Evolutionary conservation across 768 basidiomycete genomes (phyloP), one percentile per base, ranked within the genome.

Genomic region (Mycena vulgaris): DNA sequence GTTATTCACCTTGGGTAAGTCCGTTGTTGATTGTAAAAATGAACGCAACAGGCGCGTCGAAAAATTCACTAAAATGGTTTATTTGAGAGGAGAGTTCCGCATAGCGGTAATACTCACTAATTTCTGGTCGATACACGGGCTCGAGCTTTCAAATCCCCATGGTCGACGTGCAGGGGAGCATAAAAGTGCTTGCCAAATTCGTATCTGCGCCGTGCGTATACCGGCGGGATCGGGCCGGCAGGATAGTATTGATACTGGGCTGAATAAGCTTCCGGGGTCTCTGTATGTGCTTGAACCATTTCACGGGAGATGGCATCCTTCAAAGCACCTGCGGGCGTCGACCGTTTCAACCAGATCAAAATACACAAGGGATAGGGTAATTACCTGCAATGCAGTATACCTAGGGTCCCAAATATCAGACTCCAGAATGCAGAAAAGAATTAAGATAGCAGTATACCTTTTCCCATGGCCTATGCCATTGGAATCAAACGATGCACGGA

Each of bases 371-470:
- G 6, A 21, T n/a, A 35, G n/a, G 33, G 31, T 3, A 7, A 49
- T 35, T n/a, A 66, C 66, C 66, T 40, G 73, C 19, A 37, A 74
- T 45, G 40, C 70, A 72, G 48, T 74, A 72, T 16, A 74, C 74
- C 47, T 72, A n/a, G n/a, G n/a, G n/a, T n/a, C n/a, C n/a, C n/a
- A n/a, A n/a, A n/a, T n/a, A n/a, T n/a, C n/a, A n/a, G n/a, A n/a
- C n/a, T n/a, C n/a, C n/a, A n/a, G n/a, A n/a, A n/a, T n/a, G n/a
- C n/a, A n/a, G n/a, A n/a, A n/a, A n/a, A n/a, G n/a, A n/a, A n/a
- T n/a, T n/a, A n/a, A n/a, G n/a, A n/a, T n/a, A n/a, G 40, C 70
- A 72, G 48, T 74, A 72, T 16, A 74, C 74, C 47, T 72, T 74
- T 35, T 65, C 57, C 71, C 67, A 74, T 17, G 71, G 74, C 53